Conservation (phyloP, 2,329 filamentous ascomycete species). For the Aureobasidium lini region DNA sequence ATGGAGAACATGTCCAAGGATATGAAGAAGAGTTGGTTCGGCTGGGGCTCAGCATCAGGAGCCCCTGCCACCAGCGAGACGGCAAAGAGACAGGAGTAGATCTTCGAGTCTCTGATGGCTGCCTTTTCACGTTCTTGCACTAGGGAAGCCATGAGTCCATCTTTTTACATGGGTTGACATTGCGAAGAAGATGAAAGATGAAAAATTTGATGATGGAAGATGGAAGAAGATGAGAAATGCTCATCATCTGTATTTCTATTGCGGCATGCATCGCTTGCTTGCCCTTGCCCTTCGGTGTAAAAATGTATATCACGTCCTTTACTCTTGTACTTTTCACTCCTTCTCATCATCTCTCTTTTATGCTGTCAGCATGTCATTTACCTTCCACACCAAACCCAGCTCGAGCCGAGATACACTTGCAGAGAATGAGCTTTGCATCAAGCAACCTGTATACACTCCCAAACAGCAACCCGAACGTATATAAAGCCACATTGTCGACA, state of each 20-base stretch:
- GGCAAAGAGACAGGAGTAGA: conserved; percentile 7
- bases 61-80: conserved; percentile 6
- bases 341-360: no score
- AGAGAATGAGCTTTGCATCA: no score
- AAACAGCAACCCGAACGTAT: no score
- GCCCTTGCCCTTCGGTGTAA: background rate
- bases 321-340: background rate
- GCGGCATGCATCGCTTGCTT: background rate
- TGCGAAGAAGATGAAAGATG: background rate
- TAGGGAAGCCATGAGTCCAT: background rate
- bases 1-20: conserved; percentile 86
- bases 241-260: conserved; percentile 1
- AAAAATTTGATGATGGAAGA: no score
- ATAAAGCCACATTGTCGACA: no score
- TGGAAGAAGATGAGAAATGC: no score
- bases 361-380: no score
- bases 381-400: no score
- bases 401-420: no score
- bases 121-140: background rate
- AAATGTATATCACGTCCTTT: conserved; percentile 3
- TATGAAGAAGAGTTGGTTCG: conserved; percentile 73
- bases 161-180: background rate
- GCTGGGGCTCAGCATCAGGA: conserved; percentile 28
- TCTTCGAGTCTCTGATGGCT: background rate
- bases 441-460: no score